These are phyloP conservation scores for Calamus simplicifolius DNA, from an alignment of 176 grass and related monocot genomes.

Conservation along the genomic window DNA sequence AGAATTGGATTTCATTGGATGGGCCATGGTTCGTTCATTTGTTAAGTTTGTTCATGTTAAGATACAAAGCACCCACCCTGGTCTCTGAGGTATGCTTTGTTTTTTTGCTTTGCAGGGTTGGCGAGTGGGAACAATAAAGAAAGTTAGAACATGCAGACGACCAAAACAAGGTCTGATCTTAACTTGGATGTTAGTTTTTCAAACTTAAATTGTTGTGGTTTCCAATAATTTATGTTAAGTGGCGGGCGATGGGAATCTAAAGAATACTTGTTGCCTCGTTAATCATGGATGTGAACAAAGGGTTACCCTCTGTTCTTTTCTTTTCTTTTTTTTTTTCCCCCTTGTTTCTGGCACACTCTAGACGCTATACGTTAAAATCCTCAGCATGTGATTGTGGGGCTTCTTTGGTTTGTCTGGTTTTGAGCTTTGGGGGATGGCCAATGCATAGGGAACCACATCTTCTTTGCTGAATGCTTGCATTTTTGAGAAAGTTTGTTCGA, in stretches of 20 bases:
- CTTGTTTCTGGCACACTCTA: not conserved
- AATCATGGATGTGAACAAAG: too few species aligned
- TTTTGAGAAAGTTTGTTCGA: too few species aligned
- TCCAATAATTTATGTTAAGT: too few species aligned
- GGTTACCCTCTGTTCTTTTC: not conserved
- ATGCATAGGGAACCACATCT: not conserved
- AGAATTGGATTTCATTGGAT: not conserved
- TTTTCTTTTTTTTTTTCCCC: not conserved
- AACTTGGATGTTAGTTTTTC: too few species aligned
- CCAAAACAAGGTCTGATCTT: constrained; percentile 56
- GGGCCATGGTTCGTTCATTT: constrained; percentile 17
- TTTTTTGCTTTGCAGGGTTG: constrained; percentile 18
- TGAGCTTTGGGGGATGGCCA: constrained; percentile 3
- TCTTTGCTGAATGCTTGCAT: too few species aligned
- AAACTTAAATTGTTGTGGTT: too few species aligned
- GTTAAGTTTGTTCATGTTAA: constrained; percentile 38
- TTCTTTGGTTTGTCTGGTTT: not conserved
- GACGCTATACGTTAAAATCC: not conserved
- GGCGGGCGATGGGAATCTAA: too few species aligned
- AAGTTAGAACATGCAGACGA: constrained; percentile 47
- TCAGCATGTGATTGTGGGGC: not conserved
- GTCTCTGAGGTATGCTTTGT: not conserved
- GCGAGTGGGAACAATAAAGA: constrained; percentile 8
- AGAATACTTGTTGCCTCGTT: not conserved
- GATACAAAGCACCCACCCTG: constrained; percentile 3